Base-by-base conservation (phyloP, 306 rosid genomes). In the Betula pendula region DNA sequence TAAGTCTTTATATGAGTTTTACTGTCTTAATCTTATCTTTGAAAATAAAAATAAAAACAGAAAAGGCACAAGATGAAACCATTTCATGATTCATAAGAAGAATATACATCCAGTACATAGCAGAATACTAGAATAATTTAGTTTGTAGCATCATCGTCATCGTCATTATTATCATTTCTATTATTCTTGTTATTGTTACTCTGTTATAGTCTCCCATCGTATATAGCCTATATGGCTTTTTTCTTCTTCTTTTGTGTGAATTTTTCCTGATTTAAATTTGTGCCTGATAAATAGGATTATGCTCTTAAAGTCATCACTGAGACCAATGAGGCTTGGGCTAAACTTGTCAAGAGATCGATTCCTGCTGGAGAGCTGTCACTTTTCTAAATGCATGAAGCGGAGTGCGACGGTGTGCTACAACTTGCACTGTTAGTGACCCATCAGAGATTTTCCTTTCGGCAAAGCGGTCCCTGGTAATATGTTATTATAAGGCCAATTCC, bases 271-370 rank as follows among this genome's bases (percentile, higher is more conserved):
- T 27, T 40, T 29, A 29, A 74, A 44, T 71, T 82, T 80, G 0
- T 70, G 6, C 76, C 38, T 80, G 50, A 66, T 71, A 20, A 75
- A 75, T 90, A 92, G 97, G 96, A 90, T 66, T 92, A 76, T 80
- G 97, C 97, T 6, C 92, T 88, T 14, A 87, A 91, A 84, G 86
- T 94, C 79, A 94, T 94, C 72, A 77, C 79, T 11, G 97, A 94
- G 87, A 89, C 98, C 80, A 87, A 94, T 12, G 92, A 90, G 72
- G 87, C 98, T 5, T 91, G 98, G 98, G 93, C 90, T 73, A 92
- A 88, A 74, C 92, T 94, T 27, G 75, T 91, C 59, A 91, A 88
- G 89, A 89, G 98, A 91, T 90, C 94, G 43, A 78, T 90, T 82
- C 91, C 90, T 49, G 85, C 91, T 1, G 96, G 97, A 84, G 98